Evolutionary conservation across 352 stramenopile genomes (phyloP), one percentile per base, ranked within the genome.

Genomic region (Phytophthora pisi): DNA sequence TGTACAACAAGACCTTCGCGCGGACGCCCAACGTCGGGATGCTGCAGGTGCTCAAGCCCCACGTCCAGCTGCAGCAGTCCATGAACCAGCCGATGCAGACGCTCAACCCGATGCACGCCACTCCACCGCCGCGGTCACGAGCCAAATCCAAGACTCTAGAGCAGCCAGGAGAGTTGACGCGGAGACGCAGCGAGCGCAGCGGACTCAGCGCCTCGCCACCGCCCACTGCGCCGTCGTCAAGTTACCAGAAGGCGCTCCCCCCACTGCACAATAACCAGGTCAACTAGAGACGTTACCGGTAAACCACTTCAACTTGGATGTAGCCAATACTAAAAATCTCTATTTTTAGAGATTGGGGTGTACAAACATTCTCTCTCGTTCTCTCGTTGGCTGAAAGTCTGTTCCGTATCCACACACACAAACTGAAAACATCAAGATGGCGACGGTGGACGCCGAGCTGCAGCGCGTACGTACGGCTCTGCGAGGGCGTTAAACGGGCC

Each of bases 1-100:
- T 88, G 75, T 98, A 97, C 84, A 98, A 98, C 78, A 97, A 97
- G 54, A 96, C 92, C 1, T 98, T 98, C 38, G 86, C 85, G 2
- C 66, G 83, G 6, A 72, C 78, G 9, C 90, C 90, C 0, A 97
- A 97, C 43, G 91, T 98, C 3, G 92, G 92, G 23, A 78, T 98
- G 51, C 78, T 97, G 53, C 79, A 97, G 51, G 92, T 98, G 51
- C 75, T 97, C 31, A 93, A 93, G 60, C 83, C 88, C 3, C 80
- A 92, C 34, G 82, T 90, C 40, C 72, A 83, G 50, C 58, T 86
- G 42, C 83, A 88, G 20, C 20, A 20, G 20, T 20, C 20, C 0
- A 20, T 20, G 20, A 20, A 20, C 20, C 20, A 20, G 20, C 20
- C 20, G 38, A 57, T 66, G 43, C 56, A 55, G 36, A 66, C 58